Percentiles rank a stretch among this genome's conserved stretches.
Evolutionary conservation across 2,329 filamentous ascomycete genomes (phyloP).

Genomic region (Ambrosiella cleistominuta): DNA sequence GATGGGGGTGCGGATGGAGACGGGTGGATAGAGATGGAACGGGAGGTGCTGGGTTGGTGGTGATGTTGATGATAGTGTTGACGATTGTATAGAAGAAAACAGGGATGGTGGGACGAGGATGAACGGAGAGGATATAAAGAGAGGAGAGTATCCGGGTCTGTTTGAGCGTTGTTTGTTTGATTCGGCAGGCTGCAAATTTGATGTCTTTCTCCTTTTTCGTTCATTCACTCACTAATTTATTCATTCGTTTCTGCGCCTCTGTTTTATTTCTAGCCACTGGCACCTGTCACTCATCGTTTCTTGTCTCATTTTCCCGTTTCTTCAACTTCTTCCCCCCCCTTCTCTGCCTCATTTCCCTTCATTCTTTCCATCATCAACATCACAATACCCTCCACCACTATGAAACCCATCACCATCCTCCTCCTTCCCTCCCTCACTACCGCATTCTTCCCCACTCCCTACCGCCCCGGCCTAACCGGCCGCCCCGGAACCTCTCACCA

Average conservation of each 20-base stretch:
- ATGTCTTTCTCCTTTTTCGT: background rate
- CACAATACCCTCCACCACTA: background rate
- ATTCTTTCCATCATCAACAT: background rate
- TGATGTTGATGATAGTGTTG: too few relatives aligned
- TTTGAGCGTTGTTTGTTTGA: too few relatives aligned
- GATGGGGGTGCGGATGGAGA: background rate
- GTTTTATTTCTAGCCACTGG: too few relatives aligned
- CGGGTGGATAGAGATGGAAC: background rate
- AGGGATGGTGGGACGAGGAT: too few relatives aligned
- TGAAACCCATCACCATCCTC: slow-evolving; percentile 6
- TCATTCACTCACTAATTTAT: background rate
- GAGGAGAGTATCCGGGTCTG: too few relatives aligned
- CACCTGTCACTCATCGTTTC: background rate
- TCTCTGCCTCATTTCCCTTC: background rate
- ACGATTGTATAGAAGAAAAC: too few relatives aligned
- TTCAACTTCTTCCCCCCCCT: background rate
- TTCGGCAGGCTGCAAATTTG: too few relatives aligned
- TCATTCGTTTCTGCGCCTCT: background rate
- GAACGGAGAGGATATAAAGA: too few relatives aligned
- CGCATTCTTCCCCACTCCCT: slow-evolving; percentile 14
- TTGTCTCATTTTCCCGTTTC: background rate
- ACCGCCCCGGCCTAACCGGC: slow-evolving; percentile 12
- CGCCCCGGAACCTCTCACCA: slow-evolving; percentile 13
- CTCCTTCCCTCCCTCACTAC: background rate
- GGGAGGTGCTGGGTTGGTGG: background rate